These are phyloP conservation scores for Ceratocystis albifundus DNA, from an alignment of 2,329 filamentous ascomycete genomes.

Conservation along the genomic window DNA sequence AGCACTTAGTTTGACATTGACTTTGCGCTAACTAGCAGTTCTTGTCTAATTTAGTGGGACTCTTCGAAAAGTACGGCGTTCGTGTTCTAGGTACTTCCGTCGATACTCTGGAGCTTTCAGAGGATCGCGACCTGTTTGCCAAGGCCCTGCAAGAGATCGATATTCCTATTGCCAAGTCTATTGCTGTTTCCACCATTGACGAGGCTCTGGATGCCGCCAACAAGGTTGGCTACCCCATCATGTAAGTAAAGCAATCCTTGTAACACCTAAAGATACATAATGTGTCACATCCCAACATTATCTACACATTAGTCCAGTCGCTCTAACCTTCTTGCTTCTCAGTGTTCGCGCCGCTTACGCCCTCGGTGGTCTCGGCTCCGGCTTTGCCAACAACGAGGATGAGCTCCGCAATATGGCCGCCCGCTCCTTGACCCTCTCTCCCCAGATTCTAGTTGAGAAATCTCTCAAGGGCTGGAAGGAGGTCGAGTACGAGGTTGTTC, in stretches of 20 bases:
- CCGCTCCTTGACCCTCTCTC: constrained; percentile 80
- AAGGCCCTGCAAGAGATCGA: constrained; percentile 94
- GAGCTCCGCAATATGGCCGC: constrained; percentile 91
- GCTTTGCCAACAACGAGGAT: constrained; percentile 87
- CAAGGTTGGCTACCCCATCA: constrained; percentile 88
- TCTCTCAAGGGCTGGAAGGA: constrained; percentile 99
- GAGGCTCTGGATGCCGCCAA: constrained; percentile 82
- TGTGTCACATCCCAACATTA: background rate
- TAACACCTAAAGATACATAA: background rate
- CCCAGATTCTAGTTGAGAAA: constrained; percentile 96
- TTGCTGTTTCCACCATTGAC: constrained; percentile 82
- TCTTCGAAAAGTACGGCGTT: constrained; percentile 91
- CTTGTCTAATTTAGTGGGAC: constrained; percentile 44
- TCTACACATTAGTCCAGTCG: no score
- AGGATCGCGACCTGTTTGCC: constrained; percentile 85
- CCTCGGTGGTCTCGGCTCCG: constrained; percentile 87
- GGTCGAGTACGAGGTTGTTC: constrained; percentile 95
- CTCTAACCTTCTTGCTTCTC: background rate
- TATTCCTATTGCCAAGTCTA: constrained; percentile 93
- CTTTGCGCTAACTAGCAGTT: constrained; percentile 9
- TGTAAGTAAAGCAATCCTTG: constrained; percentile 32
- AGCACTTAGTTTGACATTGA: background rate
- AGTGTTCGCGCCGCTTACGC: constrained; percentile 86
- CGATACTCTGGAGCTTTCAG: constrained; percentile 77
- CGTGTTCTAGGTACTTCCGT: constrained; percentile 93